Evolutionary conservation across 1,139 yeast genomes (phyloP).

Genomic region (Magnusiomyces magnusii): DNA sequence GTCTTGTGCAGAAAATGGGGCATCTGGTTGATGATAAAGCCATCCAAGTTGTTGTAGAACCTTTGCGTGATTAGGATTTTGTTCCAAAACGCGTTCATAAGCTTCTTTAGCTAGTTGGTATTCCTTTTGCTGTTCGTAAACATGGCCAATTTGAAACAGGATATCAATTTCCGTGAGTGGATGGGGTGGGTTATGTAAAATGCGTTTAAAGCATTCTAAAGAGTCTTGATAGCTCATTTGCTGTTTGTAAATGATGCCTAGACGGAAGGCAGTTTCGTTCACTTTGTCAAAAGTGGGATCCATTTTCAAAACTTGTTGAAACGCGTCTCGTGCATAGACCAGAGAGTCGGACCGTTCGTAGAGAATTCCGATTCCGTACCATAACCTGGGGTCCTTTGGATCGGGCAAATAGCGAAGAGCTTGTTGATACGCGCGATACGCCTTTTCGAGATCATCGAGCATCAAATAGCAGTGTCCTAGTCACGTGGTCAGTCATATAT

Average conservation of each 20-base stretch:
- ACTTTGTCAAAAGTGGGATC: conserved; percentile 96
- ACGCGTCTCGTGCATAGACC: conserved; percentile 97
- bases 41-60: conserved; percentile 96
- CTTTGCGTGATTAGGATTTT: conserved; percentile 90
- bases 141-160: conserved; percentile 97
- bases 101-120: conserved; percentile 92
- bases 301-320: conserved; percentile 88
- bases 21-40: conserved; percentile 78
- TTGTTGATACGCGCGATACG: conserved; percentile 94
- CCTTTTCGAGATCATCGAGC: conserved; percentile 93
- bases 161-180: conserved; percentile 96
- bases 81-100: conserved; percentile 82
- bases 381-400: conserved; percentile 91
- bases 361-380: conserved; percentile 98
- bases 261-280: conserved; percentile 88
- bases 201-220: conserved; percentile 88
- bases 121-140: conserved; percentile 88
- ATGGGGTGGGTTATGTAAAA: conserved; percentile 83
- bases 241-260: conserved; percentile 96
- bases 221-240: conserved; percentile 84
- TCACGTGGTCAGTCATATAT: not conserved
- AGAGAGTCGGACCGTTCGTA: conserved; percentile 93
- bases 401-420: conserved; percentile 86
- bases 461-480: conserved; percentile 89
- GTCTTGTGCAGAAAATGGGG: conserved; percentile 68